phyloP scores from a whole-genome alignment of 176 grass and related monocot genomes.

The Microstegium vimineum region DNA sequence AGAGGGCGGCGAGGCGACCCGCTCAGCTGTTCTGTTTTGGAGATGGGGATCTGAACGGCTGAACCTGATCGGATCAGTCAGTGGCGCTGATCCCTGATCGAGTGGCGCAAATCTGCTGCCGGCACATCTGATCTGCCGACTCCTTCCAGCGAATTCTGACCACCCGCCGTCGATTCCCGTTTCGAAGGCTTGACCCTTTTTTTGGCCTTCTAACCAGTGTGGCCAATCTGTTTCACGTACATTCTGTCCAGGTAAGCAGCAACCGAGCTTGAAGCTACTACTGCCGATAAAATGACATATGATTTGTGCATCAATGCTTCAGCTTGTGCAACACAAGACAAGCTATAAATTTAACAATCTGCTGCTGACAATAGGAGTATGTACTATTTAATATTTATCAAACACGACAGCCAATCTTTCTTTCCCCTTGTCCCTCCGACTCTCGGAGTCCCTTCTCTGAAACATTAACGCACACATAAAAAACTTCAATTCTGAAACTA shows the following conservation, averaged over 20 bases:
- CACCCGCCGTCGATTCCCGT: conserved; percentile 6
- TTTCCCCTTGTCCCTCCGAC: no score
- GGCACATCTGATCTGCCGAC: conserved; percentile 1
- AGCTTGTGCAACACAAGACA: not conserved
- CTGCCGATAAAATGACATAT: no score
- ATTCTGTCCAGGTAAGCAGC: no score
- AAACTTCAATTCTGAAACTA: not conserved
- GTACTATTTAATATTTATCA: no score
- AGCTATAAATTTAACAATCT: not conserved
- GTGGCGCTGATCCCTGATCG: not conserved
- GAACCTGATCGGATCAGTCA: not conserved
- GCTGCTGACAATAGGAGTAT: not conserved
- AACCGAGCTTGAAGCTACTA: no score
- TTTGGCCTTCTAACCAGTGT: not conserved
- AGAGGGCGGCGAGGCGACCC: not conserved
- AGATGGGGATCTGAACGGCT: not conserved
- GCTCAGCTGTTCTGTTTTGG: not conserved
- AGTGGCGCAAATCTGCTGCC: conserved; percentile 11
- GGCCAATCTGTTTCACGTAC: no score
- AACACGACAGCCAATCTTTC: no score
- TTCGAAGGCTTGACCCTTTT: not conserved
- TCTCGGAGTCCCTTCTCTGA: no score
- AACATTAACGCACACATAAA: no score
- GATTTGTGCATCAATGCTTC: not conserved
- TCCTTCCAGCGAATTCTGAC: not conserved